phyloP scores from a whole-genome alignment of 176 grass and related monocot species.

The Eremochloa ophiuroides region DNA sequence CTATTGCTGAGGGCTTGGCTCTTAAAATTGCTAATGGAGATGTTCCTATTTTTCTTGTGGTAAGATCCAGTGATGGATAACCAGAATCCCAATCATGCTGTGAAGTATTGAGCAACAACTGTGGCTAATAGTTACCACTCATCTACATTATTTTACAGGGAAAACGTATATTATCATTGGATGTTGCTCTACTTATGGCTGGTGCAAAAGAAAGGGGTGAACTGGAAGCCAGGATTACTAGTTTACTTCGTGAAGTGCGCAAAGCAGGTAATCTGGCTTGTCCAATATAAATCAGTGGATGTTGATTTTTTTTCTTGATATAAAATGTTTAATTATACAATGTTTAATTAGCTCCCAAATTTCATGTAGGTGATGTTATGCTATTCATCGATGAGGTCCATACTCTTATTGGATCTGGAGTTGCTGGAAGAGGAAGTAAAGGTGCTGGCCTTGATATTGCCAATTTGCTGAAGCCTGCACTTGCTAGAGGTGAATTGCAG shows the following conservation, averaged over 20 bases:
- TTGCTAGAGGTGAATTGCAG: slow-evolving; percentile 92
- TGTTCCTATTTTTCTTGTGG: slow-evolving; percentile 76
- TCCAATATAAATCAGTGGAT: neutral
- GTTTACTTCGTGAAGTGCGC: slow-evolving; percentile 77
- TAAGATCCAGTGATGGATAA: slow-evolving; percentile 20
- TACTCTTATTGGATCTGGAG: slow-evolving; percentile 89
- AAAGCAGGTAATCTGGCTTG: slow-evolving; percentile 68
- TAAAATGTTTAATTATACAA: slow-evolving; percentile 6
- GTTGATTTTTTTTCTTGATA: neutral
- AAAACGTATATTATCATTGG: slow-evolving; percentile 87
- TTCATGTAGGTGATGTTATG: slow-evolving; percentile 73
- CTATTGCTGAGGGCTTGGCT: slow-evolving; percentile 92
- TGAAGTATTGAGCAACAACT: neutral
- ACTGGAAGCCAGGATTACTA: slow-evolving; percentile 87
- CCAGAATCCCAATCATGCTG: neutral
- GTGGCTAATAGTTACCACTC: neutral
- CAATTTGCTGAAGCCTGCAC: slow-evolving; percentile 93
- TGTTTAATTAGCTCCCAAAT: slow-evolving; percentile 14
- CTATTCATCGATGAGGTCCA: slow-evolving; percentile 94
- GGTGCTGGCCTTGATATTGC: slow-evolving; percentile 96
- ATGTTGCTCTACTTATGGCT: slow-evolving; percentile 93
- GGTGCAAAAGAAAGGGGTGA: slow-evolving; percentile 96
- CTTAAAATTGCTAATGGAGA: slow-evolving; percentile 69
- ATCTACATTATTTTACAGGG: slow-evolving; percentile 36
- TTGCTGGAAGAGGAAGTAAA: slow-evolving; percentile 91